A percentile compares a stretch with the other conserved stretches of the same genome.
Evolutionary conservation across 78 protist genomes (phyloP).

Genomic region (Protostelium mycophagum): DNA sequence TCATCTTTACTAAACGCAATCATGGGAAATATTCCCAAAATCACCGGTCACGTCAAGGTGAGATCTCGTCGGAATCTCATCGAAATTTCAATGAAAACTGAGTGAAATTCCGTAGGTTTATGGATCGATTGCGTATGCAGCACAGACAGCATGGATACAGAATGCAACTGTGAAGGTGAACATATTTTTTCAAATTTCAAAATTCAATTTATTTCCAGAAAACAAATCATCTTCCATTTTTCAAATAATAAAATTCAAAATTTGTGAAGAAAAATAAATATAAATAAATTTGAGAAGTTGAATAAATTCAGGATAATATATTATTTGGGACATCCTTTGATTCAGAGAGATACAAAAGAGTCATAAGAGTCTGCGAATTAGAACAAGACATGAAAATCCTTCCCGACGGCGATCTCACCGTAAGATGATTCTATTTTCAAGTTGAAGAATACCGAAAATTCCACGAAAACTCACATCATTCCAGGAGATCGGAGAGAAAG

Average conservation of each 20-base stretch:
- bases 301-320: slow-evolving; percentile 79
- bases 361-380: slow-evolving; percentile 75
- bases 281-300: too few species aligned
- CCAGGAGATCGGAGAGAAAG: slow-evolving; percentile 90
- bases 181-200: too few species aligned
- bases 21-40: slow-evolving; percentile 66
- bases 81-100: background rate
- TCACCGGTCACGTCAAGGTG: slow-evolving; percentile 29
- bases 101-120: too few species aligned
- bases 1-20: slow-evolving; percentile 62
- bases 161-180: slow-evolving; percentile 73
- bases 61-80: too few species aligned
- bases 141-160: slow-evolving; percentile 95
- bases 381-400: slow-evolving; percentile 66
- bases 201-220: too few species aligned
- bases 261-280: too few species aligned
- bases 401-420: slow-evolving; percentile 82
- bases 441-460: too few species aligned
- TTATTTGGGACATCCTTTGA: slow-evolving; percentile 71
- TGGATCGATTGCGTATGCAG: slow-evolving; percentile 72
- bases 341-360: slow-evolving; percentile 28
- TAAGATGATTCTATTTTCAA: too few species aligned
- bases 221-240: too few species aligned
- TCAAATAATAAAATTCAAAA: too few species aligned
- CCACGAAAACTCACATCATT: background rate